Evolutionary conservation across 1,284 basidiomycete genomes (phyloP).

Genomic region (Ustilago shanxiensis): DNA sequence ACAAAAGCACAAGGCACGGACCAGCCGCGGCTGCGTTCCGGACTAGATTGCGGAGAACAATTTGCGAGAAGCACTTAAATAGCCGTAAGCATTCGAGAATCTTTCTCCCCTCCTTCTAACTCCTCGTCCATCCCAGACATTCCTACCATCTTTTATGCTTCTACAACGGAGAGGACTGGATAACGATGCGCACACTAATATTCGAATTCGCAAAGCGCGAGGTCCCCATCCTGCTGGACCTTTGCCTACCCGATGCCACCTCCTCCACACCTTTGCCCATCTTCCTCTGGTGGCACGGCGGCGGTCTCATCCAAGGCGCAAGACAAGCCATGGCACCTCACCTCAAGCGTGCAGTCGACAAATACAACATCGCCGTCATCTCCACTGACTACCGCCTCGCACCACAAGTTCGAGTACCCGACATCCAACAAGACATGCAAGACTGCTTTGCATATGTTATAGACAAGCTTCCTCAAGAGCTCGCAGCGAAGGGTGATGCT

Average conservation of each 20-base stretch:
- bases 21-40: conserved; percentile 35
- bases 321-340: conserved; percentile 44
- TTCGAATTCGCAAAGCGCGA: conserved; percentile 45
- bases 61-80: conserved; percentile 9
- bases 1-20: conserved; percentile 10
- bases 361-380: conserved; percentile 46
- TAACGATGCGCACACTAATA: conserved; percentile 32
- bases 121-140: background rate
- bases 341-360: conserved; percentile 48
- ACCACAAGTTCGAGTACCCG: conserved; percentile 48
- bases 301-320: conserved; percentile 54
- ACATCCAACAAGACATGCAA: conserved; percentile 48
- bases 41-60: conserved; percentile 8
- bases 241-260: conserved; percentile 36
- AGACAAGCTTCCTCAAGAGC: conserved; percentile 34
- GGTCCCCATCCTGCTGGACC: conserved; percentile 45
- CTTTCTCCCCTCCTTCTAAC: background rate
- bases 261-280: conserved; percentile 38
- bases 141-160: background rate
- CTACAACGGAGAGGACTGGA: too few species aligned
- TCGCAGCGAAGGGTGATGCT: conserved; percentile 23
- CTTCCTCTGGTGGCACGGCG: conserved; percentile 54
- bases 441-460: conserved; percentile 44
- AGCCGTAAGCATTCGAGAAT: conserved; percentile 1
- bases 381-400: conserved; percentile 55